These are phyloP conservation scores for Osmozyma mogii DNA, from an alignment of 805 yeast species.

Conservation along the genomic window DNA sequence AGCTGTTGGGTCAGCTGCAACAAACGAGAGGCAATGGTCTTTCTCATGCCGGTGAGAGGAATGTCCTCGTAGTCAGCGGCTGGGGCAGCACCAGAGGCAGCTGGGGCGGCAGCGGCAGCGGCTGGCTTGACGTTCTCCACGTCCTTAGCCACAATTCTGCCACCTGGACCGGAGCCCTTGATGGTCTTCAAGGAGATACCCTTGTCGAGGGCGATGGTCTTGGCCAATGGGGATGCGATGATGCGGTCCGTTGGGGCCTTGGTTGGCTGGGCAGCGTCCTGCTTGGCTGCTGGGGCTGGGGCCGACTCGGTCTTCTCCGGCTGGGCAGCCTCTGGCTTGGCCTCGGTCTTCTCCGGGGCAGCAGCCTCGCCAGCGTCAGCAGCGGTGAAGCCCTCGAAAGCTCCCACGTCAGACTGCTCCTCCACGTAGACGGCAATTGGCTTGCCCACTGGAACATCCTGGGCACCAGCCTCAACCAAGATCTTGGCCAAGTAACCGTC, in stretches of 20 bases:
- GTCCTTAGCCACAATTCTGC: constrained; percentile 88
- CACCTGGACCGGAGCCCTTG: constrained; percentile 91
- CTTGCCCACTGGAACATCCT: constrained; percentile 87
- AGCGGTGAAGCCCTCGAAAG: constrained; percentile 78
- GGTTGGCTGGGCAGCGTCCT: constrained; percentile 21
- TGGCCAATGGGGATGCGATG: constrained; percentile 92
- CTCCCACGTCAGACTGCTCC: constrained; percentile 73
- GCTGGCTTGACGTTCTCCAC: constrained; percentile 63
- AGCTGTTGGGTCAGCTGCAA: constrained; percentile 75
- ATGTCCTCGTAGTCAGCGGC: constrained; percentile 65
- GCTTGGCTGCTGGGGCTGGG: constrained; percentile 23
- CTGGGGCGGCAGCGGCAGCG: constrained; percentile 37
- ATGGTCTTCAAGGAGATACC: constrained; percentile 81
- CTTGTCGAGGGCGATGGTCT: constrained; percentile 83
- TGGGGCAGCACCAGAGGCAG: constrained; percentile 41
- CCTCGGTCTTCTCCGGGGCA: constrained; percentile 30
- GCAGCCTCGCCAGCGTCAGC: constrained; percentile 66
- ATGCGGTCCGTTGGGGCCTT: constrained; percentile 53
- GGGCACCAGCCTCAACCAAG: constrained; percentile 73
- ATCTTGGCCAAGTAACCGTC: constrained; percentile 90
- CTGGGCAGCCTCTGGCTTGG: constrained; percentile 28
- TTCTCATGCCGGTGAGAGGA: constrained; percentile 88
- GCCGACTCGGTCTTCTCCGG: constrained; percentile 16
- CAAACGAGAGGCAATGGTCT: constrained; percentile 84
- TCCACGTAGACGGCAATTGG: constrained; percentile 97